phyloP scores from a whole-genome alignment of 2,329 filamentous ascomycete species.

The Diplodia corticola region DNA sequence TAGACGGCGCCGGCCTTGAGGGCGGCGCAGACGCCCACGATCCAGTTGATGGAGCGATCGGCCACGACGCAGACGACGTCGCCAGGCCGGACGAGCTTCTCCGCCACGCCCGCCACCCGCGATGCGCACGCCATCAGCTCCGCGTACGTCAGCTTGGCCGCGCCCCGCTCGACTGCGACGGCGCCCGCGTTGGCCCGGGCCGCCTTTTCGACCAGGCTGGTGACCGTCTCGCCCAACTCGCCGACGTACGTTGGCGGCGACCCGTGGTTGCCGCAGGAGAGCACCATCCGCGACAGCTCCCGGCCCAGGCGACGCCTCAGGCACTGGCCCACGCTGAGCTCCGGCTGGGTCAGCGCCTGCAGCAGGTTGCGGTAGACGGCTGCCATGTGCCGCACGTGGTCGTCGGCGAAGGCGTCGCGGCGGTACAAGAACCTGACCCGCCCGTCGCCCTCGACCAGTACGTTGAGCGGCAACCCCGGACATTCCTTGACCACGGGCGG shows the following conservation, averaged over 20 bases:
- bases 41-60: conserved; percentile 39
- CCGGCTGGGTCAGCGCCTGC: background rate
- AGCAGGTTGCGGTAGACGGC: background rate
- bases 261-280: background rate
- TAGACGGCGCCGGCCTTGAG: conserved; percentile 29
- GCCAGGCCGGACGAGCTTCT: conserved; percentile 5
- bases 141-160: background rate
- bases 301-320: background rate
- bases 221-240: background rate
- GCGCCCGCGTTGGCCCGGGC: background rate
- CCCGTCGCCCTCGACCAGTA: background rate
- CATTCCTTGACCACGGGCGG: background rate
- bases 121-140: background rate
- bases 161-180: background rate
- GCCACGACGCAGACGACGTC: conserved; percentile 40
- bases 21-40: conserved; percentile 38
- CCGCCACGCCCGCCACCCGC: background rate
- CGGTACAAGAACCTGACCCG: background rate
- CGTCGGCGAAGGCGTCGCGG: background rate
- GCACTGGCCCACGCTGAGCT: background rate
- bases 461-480: background rate
- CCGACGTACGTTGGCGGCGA: background rate
- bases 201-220: background rate
- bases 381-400: background rate
- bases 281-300: background rate